Conservation (phyloP, 2,329 filamentous ascomycete species). For the Cytospora mali region DNA sequence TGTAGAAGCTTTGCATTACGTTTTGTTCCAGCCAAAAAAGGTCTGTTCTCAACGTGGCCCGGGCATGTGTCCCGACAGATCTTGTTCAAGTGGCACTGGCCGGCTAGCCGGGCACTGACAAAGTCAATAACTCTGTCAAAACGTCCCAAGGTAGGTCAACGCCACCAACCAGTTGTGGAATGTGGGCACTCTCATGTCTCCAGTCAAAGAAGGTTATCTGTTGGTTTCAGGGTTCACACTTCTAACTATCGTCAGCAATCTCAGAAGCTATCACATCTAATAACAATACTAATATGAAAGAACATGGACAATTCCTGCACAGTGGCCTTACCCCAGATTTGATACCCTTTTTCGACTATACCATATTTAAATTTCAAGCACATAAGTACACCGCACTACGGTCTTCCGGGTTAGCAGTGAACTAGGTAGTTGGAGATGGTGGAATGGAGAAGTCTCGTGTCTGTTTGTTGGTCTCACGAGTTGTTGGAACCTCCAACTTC, state of each 20-base stretch:
- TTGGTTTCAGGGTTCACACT: background rate
- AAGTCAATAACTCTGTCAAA: background rate
- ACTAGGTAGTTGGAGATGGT: no score
- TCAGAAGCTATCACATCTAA: background rate
- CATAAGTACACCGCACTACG: background rate
- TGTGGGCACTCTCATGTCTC: background rate
- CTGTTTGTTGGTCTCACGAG: background rate
- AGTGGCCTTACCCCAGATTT: background rate
- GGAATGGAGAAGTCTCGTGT: background rate
- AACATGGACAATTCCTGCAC: background rate
- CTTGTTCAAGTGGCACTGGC: background rate
- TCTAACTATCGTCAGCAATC: background rate
- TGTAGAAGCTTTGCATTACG: constrained; percentile 17
- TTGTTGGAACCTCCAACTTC: background rate
- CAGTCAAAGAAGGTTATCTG: background rate
- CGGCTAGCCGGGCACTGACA: background rate
- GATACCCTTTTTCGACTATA: no score
- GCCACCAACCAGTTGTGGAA: background rate
- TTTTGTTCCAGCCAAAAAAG: constrained; percentile 5
- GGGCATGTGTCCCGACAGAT: background rate
- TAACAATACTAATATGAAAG: background rate
- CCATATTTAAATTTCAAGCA: no score
- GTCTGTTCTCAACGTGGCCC: background rate
- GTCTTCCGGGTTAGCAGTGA: background rate
- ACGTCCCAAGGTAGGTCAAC: background rate